phyloP scores from a whole-genome alignment of 106 monocot genomes.

The Alisma plantagoaquatica region DNA sequence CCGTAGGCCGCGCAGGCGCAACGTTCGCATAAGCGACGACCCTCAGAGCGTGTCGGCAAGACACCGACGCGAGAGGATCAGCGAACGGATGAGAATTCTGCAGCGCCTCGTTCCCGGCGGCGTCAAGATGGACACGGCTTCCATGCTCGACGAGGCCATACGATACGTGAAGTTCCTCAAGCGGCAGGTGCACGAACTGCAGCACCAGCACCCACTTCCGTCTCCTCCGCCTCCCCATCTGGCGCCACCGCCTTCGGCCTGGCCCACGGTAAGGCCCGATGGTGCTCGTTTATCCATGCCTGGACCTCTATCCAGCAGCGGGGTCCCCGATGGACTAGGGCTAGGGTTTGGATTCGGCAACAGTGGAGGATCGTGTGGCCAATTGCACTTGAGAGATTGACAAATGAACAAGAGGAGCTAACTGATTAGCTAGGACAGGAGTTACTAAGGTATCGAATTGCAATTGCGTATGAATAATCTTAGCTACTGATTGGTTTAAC shows the following conservation, averaged over 20 bases:
- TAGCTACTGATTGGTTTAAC: too few species aligned
- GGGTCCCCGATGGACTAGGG: too few species aligned
- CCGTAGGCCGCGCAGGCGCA: constrained; percentile 55
- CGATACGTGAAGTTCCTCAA: constrained; percentile 67
- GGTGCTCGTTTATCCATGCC: too few species aligned
- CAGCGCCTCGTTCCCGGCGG: constrained; percentile 73
- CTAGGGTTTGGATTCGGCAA: too few species aligned
- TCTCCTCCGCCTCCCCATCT: neutral
- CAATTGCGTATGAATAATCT: too few species aligned
- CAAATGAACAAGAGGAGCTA: too few species aligned
- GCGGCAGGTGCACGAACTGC: constrained; percentile 18
- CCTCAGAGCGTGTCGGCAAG: constrained; percentile 78
- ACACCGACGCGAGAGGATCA: constrained; percentile 60
- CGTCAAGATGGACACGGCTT: constrained; percentile 80
- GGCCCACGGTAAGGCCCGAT: too few species aligned
- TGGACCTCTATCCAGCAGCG: too few species aligned
- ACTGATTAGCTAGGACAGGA: too few species aligned
- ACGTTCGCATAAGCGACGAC: constrained; percentile 75
- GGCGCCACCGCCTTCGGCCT: neutral
- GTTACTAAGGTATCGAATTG: too few species aligned
- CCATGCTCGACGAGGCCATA: constrained; percentile 75
- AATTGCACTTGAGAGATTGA: too few species aligned
- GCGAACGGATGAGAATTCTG: constrained; percentile 65
- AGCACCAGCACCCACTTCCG: neutral
- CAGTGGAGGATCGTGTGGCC: too few species aligned